Conservation (phyloP, 1,284 basidiomycete genomes). For the Fomitopsis palustris region DNA sequence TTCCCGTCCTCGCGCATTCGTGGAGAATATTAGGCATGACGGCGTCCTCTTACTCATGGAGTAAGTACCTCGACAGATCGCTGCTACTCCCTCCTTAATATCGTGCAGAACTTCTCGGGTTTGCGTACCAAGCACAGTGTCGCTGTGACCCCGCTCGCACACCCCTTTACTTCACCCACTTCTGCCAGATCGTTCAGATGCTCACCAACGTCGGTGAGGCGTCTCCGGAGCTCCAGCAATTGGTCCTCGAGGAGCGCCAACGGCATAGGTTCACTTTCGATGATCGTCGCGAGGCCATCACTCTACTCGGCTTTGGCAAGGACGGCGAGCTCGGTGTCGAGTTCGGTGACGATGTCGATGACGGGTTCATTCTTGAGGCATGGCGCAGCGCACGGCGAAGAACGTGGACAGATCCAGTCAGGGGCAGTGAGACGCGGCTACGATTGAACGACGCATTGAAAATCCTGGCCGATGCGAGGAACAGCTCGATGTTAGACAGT, state of each 20-base stretch:
- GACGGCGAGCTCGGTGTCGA: slow-evolving; percentile 57
- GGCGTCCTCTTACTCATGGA: slow-evolving; percentile 56
- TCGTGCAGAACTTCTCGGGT: slow-evolving; percentile 59
- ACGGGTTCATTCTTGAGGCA: slow-evolving; percentile 64
- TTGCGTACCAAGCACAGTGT: slow-evolving; percentile 73
- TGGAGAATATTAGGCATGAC: slow-evolving; percentile 60
- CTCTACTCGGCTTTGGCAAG: slow-evolving; percentile 61
- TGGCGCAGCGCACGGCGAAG: slow-evolving; percentile 62
- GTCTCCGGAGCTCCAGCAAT: slow-evolving; percentile 45
- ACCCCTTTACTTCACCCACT: slow-evolving; percentile 54
- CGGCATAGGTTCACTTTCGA: slow-evolving; percentile 60
- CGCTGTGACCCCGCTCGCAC: slow-evolving; percentile 71
- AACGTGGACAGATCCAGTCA: slow-evolving; percentile 52
- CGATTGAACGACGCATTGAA: slow-evolving; percentile 62
- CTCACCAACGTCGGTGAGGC: slow-evolving; percentile 43
- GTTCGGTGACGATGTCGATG: slow-evolving; percentile 62
- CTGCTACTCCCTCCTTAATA: slow-evolving; percentile 2
- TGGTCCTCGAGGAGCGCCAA: slow-evolving; percentile 55
- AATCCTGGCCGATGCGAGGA: slow-evolving; percentile 58
- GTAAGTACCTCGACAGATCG: slow-evolving; percentile 32
- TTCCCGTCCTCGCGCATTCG: slow-evolving; percentile 35
- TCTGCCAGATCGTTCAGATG: slow-evolving; percentile 47
- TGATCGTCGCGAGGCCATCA: slow-evolving; percentile 45
- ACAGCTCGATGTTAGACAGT: slow-evolving; percentile 44
- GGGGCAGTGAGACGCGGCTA: slow-evolving; percentile 38